Evolutionary conservation across 2,329 filamentous ascomycete genomes (phyloP), one percentile per base, ranked within the genome.

Genomic region (Curvularia eragrostidis): DNA sequence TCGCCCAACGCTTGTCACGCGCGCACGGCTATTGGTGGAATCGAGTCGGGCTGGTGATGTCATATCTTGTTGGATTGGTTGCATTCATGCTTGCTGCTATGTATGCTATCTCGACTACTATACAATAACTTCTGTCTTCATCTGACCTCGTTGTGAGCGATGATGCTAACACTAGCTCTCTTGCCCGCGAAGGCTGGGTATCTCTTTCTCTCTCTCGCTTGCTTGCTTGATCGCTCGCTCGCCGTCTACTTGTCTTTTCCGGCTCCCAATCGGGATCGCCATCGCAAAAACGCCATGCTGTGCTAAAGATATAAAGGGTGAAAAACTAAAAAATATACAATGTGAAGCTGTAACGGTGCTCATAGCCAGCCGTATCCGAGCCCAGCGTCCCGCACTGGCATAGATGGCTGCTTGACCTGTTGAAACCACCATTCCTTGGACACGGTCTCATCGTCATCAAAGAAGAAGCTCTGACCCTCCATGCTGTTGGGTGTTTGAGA

Each of bases 391-490:
- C 69, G 75, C 73, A 75, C 73, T 63, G 74, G 74, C 62, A 74
- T 67, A 19, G 71, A 62, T 42, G 74, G 65, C 51, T 75, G 71
- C 68, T 75, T 74, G 49, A 71, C 52, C 52, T 77, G 75, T 19
- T 76, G 74, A 64, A 70, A 78, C 76, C 76, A 78, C 76, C 76
- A 78, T 47, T 78, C 76, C 52, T 76, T 77, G 39, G 70, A 69
- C 48, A 71, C 72, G 5, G 63, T 70, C 61, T 75, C 75, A 34
- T 75, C 74, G 24, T 78, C 74, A 19, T 77, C 75, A 47, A 76
- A 77, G 59, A 79, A 75, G 65, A 78, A 77, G 59, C 75, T 78
- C 55, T 77, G 76, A 12, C 77, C 76, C 3, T 77, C 71, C 71
- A 78, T 70, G 59, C 71, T 76, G 24, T 65, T 59, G 7, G 73